phyloP scores from a whole-genome alignment of 2,329 filamentous ascomycete species.

The Coniochaeta sp. region DNA sequence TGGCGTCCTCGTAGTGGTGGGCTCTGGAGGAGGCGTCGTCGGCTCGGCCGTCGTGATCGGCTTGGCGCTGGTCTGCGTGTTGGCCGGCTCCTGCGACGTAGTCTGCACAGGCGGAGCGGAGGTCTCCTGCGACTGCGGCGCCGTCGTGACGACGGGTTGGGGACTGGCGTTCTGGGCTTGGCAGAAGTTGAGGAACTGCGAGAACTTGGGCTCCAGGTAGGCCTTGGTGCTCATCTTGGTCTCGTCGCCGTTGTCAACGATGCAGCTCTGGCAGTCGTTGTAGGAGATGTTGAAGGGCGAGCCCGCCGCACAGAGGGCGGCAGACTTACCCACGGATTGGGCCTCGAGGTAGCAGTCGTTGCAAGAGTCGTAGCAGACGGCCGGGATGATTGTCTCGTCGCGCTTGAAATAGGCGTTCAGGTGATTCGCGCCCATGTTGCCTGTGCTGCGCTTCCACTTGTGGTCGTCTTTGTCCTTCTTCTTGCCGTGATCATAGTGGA shows the following conservation, averaged over 20 bases:
- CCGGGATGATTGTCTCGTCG: constrained; percentile 30
- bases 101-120: background rate
- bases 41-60: background rate
- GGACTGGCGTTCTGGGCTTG: background rate
- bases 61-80: background rate
- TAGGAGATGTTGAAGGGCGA: constrained; percentile 35
- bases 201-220: constrained; percentile 30
- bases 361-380: constrained; percentile 46
- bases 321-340: constrained; percentile 37
- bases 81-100: background rate
- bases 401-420: constrained; percentile 28
- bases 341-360: constrained; percentile 41
- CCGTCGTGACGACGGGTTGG: background rate
- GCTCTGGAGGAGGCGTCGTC: background rate
- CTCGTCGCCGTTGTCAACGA: constrained; percentile 18
- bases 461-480: constrained; percentile 3
- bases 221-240: constrained; percentile 20
- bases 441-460: constrained; percentile 10
- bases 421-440: constrained; percentile 8
- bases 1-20: background rate
- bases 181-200: constrained; percentile 42
- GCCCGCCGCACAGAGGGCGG: constrained; percentile 32
- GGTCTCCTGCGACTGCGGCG: background rate
- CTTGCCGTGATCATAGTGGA: background rate
- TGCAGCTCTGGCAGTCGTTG: constrained; percentile 35